Base-by-base conservation (phyloP, 345 rosid genomes). In the Punica granatum region DNA sequence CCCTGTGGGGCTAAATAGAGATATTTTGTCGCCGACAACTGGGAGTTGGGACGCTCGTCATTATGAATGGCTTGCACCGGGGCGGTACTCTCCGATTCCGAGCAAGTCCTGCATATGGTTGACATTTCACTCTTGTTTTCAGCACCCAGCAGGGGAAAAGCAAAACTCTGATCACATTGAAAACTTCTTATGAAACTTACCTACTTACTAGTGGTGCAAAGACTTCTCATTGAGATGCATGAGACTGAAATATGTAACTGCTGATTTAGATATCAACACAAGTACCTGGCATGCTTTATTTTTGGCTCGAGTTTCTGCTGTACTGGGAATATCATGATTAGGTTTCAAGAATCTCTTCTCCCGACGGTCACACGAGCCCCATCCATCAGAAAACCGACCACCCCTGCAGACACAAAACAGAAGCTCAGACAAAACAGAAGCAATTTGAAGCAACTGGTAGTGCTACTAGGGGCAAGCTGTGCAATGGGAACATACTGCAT, bases 301-400 rank as follows among this genome's bases (percentile, higher is more conserved):
- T 79, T 89, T 91, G 33, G 99, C 97, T 79, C 98, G 84, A 21
- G 99, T 94, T 78, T 94, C 98, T 34, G 96, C 98, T 6, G 98
- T 91, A 66, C 92, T 88, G 6, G 96, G 99, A 33, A 91, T 83
- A 66, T 89, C 99, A 37, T 91, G 90, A 82, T 91, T 94, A 67
- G 98, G 98, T 77, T 89, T 88, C 15, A 67, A 53, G 77, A 91
- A 91, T 71, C 84, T 86, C 85, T 91, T 91, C 83, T 89, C 96
- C 32, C 88, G 86, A 64, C 88, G 81, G 60, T 94, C 97, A 72
- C 92, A 94, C 9, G 99, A 94, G 35, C 97, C 96, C 99, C 99
- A 88, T 59, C 99, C 98, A 65, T 94, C 96, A 56, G 95, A 85
- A 60, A 86, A 91, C 76, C 96, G 84, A 37, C 95, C 92, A 51